Evolutionary conservation across 2,329 filamentous ascomycete species (phyloP), one percentile per base, ranked within the genome.

Genomic region (Endocalyx cinctus): DNA sequence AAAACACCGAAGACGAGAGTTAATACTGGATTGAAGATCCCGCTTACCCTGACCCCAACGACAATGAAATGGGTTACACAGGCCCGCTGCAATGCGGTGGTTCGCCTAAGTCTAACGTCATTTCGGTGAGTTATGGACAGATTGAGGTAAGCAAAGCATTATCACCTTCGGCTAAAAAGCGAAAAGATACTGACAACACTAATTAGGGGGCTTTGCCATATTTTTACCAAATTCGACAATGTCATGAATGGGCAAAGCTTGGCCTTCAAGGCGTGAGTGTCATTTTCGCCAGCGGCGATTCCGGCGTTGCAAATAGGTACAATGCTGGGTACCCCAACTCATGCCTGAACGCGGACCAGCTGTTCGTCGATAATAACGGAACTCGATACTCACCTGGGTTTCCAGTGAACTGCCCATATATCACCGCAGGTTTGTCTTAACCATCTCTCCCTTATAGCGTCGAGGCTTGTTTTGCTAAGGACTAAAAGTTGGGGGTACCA

Each of bases 221-320:
- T 7, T 45, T 45, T 19, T 77, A 77, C 47, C 63, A 69, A 39
- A 44, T 59, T 30, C 60, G 73, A 4, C 72, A 77, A 52, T 77
- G 72, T 48, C 55, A 61, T 35, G 71, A 76, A 57, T 76, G 71
- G 51, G 66, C 75, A 64, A 77, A 77, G 57, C 64, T 77, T 3
- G 71, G 67, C 13, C 62, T 75, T 6, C 64, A 66, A 46, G 72
- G 71, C 14, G 60, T 72, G 10, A 66, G 66, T 2, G 54, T 77
- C 12, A 34, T 48, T 29, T 48, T 43, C 18, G 41, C 42, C 3
- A 45, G 42, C 12, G 42, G 42, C 13, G 42, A 45, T 14, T 45
- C 42, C 12, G 42, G 42, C 3, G 42, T 45, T 16, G 42, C 42
- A 0, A 45, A 45, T 31, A 37, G 42, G 10, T 45, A 45, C 35